A percentile compares a stretch with the other conserved stretches of the same genome.
Conservation (phyloP, 2,329 filamentous ascomycete genomes). For the Beauveria australis region DNA sequence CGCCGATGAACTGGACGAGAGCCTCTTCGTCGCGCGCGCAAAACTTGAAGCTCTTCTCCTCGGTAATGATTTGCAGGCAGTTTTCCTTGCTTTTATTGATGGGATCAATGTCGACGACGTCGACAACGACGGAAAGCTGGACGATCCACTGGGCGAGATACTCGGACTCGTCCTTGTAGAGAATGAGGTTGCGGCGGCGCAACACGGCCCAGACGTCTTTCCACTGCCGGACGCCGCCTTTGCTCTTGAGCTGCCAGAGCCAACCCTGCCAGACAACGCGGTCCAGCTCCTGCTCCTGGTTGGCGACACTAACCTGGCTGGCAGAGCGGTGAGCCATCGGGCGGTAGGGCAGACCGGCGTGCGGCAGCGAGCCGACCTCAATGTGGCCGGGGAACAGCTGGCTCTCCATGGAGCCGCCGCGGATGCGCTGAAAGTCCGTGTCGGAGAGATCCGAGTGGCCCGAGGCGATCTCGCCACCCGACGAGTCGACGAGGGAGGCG, state of each 20-base stretch:
- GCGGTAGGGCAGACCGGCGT: constrained; percentile 3
- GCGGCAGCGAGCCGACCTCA: constrained; percentile 11
- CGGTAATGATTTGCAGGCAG: constrained; percentile 88
- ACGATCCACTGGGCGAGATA: constrained; percentile 81
- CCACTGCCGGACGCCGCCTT: constrained; percentile 81
- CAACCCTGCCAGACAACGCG: constrained; percentile 92
- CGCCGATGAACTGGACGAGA: constrained; percentile 76
- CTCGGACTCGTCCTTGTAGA: constrained; percentile 91
- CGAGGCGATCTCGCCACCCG: constrained; percentile 61
- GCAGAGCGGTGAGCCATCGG: constrained; percentile 38
- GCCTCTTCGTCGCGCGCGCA: constrained; percentile 73
- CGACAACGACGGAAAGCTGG: constrained; percentile 69
- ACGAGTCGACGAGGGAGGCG: constrained; percentile 56
- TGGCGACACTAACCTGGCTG: constrained; percentile 54
- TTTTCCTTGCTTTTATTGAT: constrained; percentile 75
- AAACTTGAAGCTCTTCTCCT: constrained; percentile 77
- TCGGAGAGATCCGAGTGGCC: constrained; percentile 79
- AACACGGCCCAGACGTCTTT: constrained; percentile 92
- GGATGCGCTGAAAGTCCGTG: constrained; percentile 41
- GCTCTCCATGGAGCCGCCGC: constrained; percentile 45
- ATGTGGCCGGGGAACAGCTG: constrained; percentile 25
- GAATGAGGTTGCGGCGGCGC: constrained; percentile 71
- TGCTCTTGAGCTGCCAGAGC: constrained; percentile 75
- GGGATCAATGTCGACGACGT: constrained; percentile 87
- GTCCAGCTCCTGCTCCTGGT: constrained; percentile 61